Base-by-base conservation (phyloP, 1,284 basidiomycete genomes). In the Amylostereum chailletii region DNA sequence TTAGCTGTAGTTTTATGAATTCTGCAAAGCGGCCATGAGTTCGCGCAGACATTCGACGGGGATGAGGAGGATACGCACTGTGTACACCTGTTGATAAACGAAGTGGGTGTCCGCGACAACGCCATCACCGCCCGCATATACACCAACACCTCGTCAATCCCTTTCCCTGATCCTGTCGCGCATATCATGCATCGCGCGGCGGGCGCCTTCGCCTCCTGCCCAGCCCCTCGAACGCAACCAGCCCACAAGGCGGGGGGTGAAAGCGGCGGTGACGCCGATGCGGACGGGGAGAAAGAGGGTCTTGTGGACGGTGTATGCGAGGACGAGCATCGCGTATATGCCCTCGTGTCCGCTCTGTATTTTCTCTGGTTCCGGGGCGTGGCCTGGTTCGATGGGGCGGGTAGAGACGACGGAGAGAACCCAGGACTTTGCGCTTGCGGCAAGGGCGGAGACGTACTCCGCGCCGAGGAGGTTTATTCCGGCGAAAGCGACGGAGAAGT, bases 271-370 rank as follows among this genome's bases (percentile, higher is more conserved):
- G 53, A 95, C 66, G 0, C 91, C 94, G 0, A 97, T 81, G 27
- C 96, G 72, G 26, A 98, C 65, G 4, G 96, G 95, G n/a, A 98
- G 64, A 60, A 98, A 85, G 0, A 93, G 64, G 0, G 93, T 96
- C 71, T 99, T 99, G 77, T 99, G 95, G 48, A 99, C 83, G 5
- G 90, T 89, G 65, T 94, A 99, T 5, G 96, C 95, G 52, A 99
- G 71, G 0, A 92, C 81, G 39, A 93, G 69, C 79, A 97, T 96
- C 34, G 94, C 93, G 67, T 91, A 94, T 5, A 97, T 68, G 31
- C 87, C 79, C 60, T 89, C 86, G 2, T 79, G 73, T 2, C 77
- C 75, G 31, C 62, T 61, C 36, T 73, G 79, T 50, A 78, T 67
- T 59, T 81, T 79, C 50, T 86, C 81, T 47, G 27, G 27, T 11